Evolutionary conservation across 2,329 filamentous ascomycete genomes (phyloP).

Genomic region (Sporothrix phasma): DNA sequence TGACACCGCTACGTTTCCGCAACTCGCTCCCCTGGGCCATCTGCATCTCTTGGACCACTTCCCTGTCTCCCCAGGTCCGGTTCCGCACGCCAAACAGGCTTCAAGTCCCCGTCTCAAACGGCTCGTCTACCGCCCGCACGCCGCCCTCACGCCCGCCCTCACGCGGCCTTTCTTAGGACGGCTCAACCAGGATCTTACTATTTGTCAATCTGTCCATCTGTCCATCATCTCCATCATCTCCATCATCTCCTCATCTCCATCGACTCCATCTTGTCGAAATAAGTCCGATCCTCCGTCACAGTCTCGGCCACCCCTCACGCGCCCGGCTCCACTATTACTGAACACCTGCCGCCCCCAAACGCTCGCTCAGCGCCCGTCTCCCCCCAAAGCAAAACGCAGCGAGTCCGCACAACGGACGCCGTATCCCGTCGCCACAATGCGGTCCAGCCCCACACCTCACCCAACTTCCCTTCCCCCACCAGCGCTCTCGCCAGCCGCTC

Average conservation of each 20-base stretch:
- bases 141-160: neutral
- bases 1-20: neutral
- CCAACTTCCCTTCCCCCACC: constrained; percentile 12
- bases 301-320: neutral
- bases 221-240: no score
- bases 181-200: no score
- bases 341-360: constrained; percentile 3
- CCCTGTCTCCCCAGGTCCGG: neutral
- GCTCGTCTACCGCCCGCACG: constrained; percentile 4
- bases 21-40: no score
- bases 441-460: constrained; percentile 14
- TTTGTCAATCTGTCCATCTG: no score
- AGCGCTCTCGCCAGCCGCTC: constrained; percentile 8
- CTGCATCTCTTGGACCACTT: neutral
- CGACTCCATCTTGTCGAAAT: no score
- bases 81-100: neutral
- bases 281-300: neutral
- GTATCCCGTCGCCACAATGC: no score
- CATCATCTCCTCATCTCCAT: no score
- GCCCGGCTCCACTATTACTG: constrained; percentile 5
- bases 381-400: no score
- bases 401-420: no score
- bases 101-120: neutral
- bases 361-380: no score
- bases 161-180: neutral